Percentiles rank a stretch among this genome's conserved stretches.
Evolutionary conservation across 306 rosid species (phyloP).

Genomic region (Myrica gale): DNA sequence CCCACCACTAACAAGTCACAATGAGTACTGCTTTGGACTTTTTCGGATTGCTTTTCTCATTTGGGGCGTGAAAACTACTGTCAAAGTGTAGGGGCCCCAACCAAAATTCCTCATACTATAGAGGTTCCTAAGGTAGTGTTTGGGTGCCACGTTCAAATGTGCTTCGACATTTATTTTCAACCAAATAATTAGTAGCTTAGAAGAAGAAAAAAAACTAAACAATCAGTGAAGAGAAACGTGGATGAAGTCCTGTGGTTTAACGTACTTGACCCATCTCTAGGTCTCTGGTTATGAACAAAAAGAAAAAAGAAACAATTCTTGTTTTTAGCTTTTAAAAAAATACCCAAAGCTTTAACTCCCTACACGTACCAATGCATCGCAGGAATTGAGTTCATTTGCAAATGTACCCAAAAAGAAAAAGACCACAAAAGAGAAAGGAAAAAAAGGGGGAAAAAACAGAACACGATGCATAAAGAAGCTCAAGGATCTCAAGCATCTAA

Average conservation of each 20-base stretch:
- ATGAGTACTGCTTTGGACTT: constrained; percentile 48
- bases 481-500: no score
- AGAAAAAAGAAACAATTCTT: not conserved
- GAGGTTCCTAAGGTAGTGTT: constrained; percentile 15
- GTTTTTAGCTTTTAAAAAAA: not conserved
- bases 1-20: constrained; percentile 56
- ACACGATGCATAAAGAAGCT: no score
- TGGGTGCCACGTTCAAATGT: constrained; percentile 28
- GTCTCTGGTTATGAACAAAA: not conserved
- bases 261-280: not conserved
- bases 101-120: constrained; percentile 27
- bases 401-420: no score
- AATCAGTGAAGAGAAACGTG: no score
- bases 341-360: not conserved
- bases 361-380: not conserved
- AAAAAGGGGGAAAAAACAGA: no score
- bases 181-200: not conserved
- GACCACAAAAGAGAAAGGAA: no score
- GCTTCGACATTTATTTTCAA: not conserved
- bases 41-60: constrained; percentile 50
- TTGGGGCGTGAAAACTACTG: constrained; percentile 64
- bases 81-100: constrained; percentile 41
- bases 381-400: not conserved
- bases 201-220: no score
- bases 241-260: no score